Conservation (phyloP, 1,284 basidiomycete species). For the Peniophora sp. region DNA sequence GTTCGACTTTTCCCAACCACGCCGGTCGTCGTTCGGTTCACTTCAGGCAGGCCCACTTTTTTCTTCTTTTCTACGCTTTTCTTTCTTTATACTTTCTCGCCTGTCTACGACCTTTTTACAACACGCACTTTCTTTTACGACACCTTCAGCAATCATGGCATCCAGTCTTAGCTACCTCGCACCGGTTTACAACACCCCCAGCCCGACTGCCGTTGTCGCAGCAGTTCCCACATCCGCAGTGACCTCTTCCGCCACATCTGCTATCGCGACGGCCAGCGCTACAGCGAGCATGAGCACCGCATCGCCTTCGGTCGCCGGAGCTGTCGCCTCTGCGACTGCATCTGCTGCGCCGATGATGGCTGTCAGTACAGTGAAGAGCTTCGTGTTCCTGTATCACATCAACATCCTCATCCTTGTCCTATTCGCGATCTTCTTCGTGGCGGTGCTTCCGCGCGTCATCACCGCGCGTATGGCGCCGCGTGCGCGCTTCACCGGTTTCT, state of each 20-base stretch:
- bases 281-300: neutral
- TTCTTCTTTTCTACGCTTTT: neutral
- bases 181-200: neutral
- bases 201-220: neutral
- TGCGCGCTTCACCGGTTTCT: neutral
- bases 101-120: too few relatives aligned
- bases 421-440: neutral
- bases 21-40: neutral
- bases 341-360: neutral
- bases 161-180: neutral
- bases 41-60: neutral
- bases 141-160: too few relatives aligned
- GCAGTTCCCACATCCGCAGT: neutral
- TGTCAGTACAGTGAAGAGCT: neutral
- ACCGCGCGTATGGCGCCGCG: neutral
- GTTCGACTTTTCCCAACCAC: neutral
- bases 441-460: neutral
- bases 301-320: neutral
- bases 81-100: neutral
- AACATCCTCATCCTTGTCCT: neutral
- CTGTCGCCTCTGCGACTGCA: neutral
- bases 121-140: too few relatives aligned
- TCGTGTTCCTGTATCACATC: neutral
- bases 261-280: neutral
- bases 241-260: neutral